These are phyloP conservation scores for Hortiboletus campestris DNA, from an alignment of 768 basidiomycete species.

Conservation along the genomic window DNA sequence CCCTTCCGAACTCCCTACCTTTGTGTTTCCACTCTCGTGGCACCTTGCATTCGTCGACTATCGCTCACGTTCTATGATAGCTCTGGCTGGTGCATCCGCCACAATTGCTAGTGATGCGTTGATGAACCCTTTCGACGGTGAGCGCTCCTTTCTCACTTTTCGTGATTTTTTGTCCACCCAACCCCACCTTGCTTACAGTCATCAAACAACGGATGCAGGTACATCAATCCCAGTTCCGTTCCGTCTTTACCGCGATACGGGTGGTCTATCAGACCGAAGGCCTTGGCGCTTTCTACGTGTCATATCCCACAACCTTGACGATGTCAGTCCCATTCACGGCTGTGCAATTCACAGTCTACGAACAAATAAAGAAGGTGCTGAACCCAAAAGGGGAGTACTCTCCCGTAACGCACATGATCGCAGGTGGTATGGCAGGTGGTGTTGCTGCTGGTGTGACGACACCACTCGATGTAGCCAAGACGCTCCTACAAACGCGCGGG, in stretches of 20 bases:
- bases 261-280: slow-evolving; percentile 87
- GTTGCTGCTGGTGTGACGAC: slow-evolving; percentile 95
- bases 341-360: slow-evolving; percentile 96
- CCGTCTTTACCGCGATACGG: slow-evolving; percentile 80
- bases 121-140: slow-evolving; percentile 99
- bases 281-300: slow-evolving; percentile 90
- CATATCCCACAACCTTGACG: slow-evolving; percentile 95
- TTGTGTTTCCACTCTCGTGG: background rate
- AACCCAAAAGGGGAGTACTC: slow-evolving; percentile 89
- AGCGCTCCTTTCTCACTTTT: slow-evolving; percentile 24
- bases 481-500: slow-evolving; percentile 92
- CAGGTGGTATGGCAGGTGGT: slow-evolving; percentile 90
- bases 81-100: slow-evolving; percentile 89
- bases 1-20: background rate
- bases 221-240: slow-evolving; percentile 88
- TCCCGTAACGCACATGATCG: slow-evolving; percentile 87
- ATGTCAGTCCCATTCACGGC: slow-evolving; percentile 99
- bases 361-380: slow-evolving; percentile 80
- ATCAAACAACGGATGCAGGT: slow-evolving; percentile 99
- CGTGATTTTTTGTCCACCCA: slow-evolving; percentile 8
- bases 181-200: slow-evolving; percentile 50
- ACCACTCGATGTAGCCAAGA: slow-evolving; percentile 97
- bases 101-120: slow-evolving; percentile 95
- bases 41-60: background rate
- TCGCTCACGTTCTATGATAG: slow-evolving; percentile 41